Base-by-base conservation (phyloP, 495 filamentous ascomycete genomes). In the Neurospora africana region DNA sequence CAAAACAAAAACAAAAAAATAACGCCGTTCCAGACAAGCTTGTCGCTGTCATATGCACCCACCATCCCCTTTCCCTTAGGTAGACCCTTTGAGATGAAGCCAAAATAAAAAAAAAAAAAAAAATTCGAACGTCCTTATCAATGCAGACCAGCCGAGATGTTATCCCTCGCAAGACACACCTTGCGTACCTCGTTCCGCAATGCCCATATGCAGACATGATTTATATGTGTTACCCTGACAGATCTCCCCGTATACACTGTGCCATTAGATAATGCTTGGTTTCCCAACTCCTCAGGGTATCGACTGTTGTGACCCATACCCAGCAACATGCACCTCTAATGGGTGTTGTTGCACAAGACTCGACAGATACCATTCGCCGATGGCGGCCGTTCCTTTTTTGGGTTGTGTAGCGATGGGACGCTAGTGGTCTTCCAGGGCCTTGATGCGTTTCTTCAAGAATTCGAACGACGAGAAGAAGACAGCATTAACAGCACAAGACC, bases 401-500 rank as follows among this genome's bases (percentile, higher is more conserved):
- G 27, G 53, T 17, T 65, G 53, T 19, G 7, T 65, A 33, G 27
- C 27, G 53, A 15, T 17, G n/a, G n/a, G 7, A 65, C 8, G 53
- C 44, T 47, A 75, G 8, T 69, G 44, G 44, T 86, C 83, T 68
- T 89, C 82, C 71, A 90, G 78, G 13, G 82, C 80, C 81, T 90
- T 90, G 82, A 91, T 87, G 71, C 83, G 83, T 78, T 90, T 91
- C 86, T 93, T 93, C 70, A 92, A 81, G 76, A 90, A 88, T 81
- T 93, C 91, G 77, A 93, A 93, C 58, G 87, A 89, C 39, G 88
- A 90, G 79, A 93, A 93, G 83, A 93, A 93, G 72, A 93, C 89
- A 47, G 91, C 89, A 78, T 93, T 93, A 71, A 93, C 85, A 21
- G 84, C 83, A 47, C 88, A 92, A 37, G 91, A 93, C 39, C 92